Base-by-base conservation (phyloP, 2,329 filamentous ascomycete genomes). In the Ceratocystis colombiana region DNA sequence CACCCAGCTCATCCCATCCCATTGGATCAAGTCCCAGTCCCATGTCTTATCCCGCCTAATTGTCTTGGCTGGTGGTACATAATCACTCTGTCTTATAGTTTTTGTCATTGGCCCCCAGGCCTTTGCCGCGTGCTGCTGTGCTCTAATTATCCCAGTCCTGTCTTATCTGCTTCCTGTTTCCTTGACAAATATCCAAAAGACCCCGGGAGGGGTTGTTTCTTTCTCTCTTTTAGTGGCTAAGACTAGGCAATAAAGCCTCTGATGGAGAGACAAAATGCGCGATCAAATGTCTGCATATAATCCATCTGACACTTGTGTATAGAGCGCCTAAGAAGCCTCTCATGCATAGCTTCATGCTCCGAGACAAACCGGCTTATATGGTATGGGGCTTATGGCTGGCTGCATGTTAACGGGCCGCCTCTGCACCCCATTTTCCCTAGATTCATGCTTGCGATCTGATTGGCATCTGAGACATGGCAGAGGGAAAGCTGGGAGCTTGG, bases 11-110 rank as follows among this genome's bases (percentile, higher is more conserved):
- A 12, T 50, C 61, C 28, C 28, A 59, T 59, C 8, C 55, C 33
- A 28, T 53, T 53, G 48, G 10, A 12, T 15, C 22, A 25, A 12
- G 20, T n/a, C 61, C 37, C 37, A 41, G 10, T 62, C 20, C 22
- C 2, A 8, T 59, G 55, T 59, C 55, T 59, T 20, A 59, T 59
- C 12, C 55, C 55, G 55, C 55, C 55, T 59, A 59, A 59, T 20
- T 59, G 55, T 59, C 55, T 59, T 33, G 28, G 25, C 4, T 8
- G 4, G 22, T 53, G 48, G 15, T 22, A 53, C 48, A 10, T 15
- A 7, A 15, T 17, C 48, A 6, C 22, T 30, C 25, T 59, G 55
- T 59, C 55, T 59, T 12, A 59, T 59, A 33, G 28, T 59, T 37
- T 59, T 59, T 59, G 55, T 59, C 55, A 59, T 59, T 37, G 28